These are phyloP conservation scores for Schizochytrium sp. DNA, from an alignment of 108 stramenopile genomes.

Conservation along the genomic window DNA sequence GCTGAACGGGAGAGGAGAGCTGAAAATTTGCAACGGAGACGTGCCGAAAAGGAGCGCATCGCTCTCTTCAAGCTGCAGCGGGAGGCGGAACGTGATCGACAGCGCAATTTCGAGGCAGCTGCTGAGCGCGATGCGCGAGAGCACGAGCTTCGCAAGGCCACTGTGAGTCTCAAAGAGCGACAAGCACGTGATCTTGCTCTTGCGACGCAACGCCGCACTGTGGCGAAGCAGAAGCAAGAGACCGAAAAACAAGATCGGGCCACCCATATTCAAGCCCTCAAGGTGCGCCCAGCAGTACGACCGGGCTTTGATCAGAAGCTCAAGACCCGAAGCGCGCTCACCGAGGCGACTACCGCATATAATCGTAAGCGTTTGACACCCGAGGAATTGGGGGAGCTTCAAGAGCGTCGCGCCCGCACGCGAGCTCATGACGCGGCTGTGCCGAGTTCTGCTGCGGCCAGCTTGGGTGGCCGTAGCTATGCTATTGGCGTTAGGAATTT, in stretches of 20 bases:
- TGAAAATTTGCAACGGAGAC: not conserved
- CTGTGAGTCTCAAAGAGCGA: not conserved
- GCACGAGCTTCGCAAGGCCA: not conserved
- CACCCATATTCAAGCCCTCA: not conserved
- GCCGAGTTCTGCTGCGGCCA: not conserved
- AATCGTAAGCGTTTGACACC: not conserved
- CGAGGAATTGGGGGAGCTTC: not conserved
- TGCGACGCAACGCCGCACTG: not conserved
- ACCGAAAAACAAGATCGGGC: not conserved
- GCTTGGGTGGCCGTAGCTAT: not conserved
- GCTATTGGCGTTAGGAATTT: not conserved
- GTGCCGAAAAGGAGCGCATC: not conserved
- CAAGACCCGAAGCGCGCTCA: not conserved
- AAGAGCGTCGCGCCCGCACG: not conserved
- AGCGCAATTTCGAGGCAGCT: not conserved
- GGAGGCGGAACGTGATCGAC: not conserved
- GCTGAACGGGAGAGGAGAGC: not conserved
- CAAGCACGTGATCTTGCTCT: not conserved
- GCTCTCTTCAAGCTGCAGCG: conserved; percentile 1
- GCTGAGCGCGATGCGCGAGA: not conserved
- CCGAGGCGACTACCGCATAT: not conserved
- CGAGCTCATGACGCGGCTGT: not conserved
- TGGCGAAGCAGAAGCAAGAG: not conserved
- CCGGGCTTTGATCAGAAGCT: not conserved
- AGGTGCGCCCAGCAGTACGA: not conserved